Evolutionary conservation across 202 grass and related monocot genomes (phyloP).

Genomic region (Musa balbisiana): DNA sequence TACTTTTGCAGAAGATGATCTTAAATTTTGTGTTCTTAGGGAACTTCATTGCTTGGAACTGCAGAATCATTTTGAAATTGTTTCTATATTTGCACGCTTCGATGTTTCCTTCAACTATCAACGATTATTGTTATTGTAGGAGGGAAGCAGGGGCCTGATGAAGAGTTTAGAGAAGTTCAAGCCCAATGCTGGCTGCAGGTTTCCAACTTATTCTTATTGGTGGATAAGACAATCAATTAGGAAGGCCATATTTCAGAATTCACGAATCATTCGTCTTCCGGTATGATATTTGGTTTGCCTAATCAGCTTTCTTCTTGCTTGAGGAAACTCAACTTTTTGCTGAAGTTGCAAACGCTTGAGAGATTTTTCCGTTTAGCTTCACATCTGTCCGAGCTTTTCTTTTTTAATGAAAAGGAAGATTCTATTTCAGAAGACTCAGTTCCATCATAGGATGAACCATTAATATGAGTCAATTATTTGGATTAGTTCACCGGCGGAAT

Average conservation of each 20-base stretch:
- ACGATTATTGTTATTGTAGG: conserved; percentile 29
- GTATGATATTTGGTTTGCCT: conserved; percentile 23
- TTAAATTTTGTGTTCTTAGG: no score
- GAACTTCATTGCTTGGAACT: no score
- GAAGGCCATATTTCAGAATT: conserved; percentile 73
- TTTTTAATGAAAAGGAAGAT: no score
- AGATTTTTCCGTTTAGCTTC: no score
- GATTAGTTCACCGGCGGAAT: no score
- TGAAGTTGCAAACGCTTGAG: neutral
- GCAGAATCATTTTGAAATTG: neutral
- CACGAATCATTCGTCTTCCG: conserved; percentile 66
- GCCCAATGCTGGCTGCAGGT: conserved; percentile 64
- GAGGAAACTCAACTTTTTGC: neutral
- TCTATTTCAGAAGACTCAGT: no score
- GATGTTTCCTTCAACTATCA: neutral
- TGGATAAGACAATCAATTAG: conserved; percentile 84
- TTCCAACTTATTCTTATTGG: conserved; percentile 82
- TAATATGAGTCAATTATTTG: no score
- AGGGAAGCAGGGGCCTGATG: conserved; percentile 72
- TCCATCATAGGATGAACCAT: no score
- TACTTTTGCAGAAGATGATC: no score
- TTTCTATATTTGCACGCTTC: neutral
- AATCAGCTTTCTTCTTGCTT: neutral
- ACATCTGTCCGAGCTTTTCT: no score
- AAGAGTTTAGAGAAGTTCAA: conserved; percentile 91